Percentiles rank a stretch among this genome's conserved stretches.
Conservation (phyloP, 306 rosid species). For the Ceratonia siliqua region DNA sequence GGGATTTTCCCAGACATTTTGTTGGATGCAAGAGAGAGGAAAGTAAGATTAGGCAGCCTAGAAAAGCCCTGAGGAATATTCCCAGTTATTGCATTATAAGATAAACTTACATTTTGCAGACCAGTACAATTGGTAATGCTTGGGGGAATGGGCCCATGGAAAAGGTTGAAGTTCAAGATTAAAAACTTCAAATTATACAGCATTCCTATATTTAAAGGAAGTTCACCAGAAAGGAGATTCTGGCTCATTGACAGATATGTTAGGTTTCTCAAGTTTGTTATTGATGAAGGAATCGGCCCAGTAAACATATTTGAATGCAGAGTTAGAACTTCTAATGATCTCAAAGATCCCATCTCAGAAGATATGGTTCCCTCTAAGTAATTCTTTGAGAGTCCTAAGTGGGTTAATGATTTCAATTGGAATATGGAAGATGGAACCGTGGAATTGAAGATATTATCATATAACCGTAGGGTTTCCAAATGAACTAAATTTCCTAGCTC, state of each 20-base stretch:
- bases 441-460: conserved; percentile 56
- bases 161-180: conserved; percentile 36
- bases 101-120: conserved; percentile 49
- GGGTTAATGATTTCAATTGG: conserved; percentile 57
- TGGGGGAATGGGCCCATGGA: conserved; percentile 67
- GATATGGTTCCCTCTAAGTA: conserved; percentile 65
- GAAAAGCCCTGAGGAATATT: conserved; percentile 67
- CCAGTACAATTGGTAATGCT: conserved; percentile 72
- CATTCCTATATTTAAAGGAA: conserved; percentile 68
- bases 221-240: conserved; percentile 73
- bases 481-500: conserved; percentile 65
- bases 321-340: conserved; percentile 61
- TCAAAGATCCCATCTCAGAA: conserved; percentile 64
- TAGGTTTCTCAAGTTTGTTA: conserved; percentile 67
- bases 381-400: conserved; percentile 65
- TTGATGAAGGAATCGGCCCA: conserved; percentile 66
- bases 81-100: conserved; percentile 55
- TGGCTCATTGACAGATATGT: conserved; percentile 57
- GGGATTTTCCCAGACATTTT: conserved; percentile 78
- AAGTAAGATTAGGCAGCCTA: conserved; percentile 64
- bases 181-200: conserved; percentile 67
- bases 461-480: conserved; percentile 51
- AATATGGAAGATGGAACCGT: conserved; percentile 68
- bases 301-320: conserved; percentile 64
- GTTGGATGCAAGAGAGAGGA: conserved; percentile 49